phyloP scores from a whole-genome alignment of 2,329 filamentous ascomycete species.

The Pseudogymnoascus sp. region DNA sequence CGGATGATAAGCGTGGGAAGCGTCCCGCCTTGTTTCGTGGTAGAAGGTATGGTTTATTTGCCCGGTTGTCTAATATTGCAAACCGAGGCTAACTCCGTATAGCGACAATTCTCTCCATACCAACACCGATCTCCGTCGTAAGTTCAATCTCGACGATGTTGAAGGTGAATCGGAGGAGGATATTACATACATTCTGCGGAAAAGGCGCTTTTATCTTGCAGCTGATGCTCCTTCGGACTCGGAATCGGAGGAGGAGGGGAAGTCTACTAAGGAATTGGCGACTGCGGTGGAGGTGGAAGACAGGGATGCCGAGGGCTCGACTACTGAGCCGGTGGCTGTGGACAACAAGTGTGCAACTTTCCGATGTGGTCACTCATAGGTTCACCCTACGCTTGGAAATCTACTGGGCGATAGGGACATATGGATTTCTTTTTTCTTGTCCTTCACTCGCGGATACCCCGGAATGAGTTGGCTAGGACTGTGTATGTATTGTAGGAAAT shows the following conservation, averaged over 20 bases:
- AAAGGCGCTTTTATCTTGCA: neutral
- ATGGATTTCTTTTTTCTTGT: neutral
- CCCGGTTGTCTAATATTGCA: neutral
- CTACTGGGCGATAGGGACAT: neutral
- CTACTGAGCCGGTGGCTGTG: slow-evolving; percentile 39
- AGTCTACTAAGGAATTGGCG: neutral
- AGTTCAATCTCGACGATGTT: neutral
- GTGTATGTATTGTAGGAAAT: neutral
- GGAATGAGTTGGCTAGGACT: neutral
- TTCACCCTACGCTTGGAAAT: no score
- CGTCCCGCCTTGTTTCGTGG: neutral
- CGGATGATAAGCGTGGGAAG: neutral
- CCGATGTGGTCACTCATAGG: slow-evolving; percentile 39
- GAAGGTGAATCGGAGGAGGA: neutral
- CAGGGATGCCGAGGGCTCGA: slow-evolving; percentile 30
- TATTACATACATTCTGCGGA: neutral
- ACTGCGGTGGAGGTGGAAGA: slow-evolving; percentile 26
- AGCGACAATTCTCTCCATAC: neutral
- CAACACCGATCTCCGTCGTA: neutral
- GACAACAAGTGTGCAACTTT: slow-evolving; percentile 41
- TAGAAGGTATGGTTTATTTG: neutral
- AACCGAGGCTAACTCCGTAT: neutral
- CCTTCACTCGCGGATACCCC: neutral
- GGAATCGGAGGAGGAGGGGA: slow-evolving; percentile 8
- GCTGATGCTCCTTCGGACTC: neutral